Evolutionary conservation across 768 basidiomycete species (phyloP).

Genomic region (Podaxis mareebaensis): DNA sequence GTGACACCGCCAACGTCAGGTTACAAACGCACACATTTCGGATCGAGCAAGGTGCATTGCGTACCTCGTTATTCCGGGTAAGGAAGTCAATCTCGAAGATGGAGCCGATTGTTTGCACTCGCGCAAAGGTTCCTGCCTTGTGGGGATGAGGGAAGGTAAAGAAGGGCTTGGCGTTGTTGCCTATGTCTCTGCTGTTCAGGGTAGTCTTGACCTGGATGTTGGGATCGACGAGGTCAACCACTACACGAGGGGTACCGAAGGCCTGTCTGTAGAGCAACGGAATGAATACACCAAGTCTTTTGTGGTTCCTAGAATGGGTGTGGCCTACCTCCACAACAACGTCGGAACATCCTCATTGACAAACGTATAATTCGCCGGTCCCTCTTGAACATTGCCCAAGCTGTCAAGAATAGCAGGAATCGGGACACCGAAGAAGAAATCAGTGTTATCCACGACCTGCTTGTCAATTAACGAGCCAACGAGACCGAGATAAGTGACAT

Average conservation of each 20-base stretch:
- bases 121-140: conserved; percentile 38
- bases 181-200: conserved; percentile 30
- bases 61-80: conserved; percentile 46
- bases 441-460: conserved; percentile 50
- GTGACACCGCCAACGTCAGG: not conserved
- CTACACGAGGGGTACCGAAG: conserved; percentile 50
- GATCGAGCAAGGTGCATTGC: conserved; percentile 16
- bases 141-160: conserved; percentile 41
- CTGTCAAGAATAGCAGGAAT: conserved; percentile 43
- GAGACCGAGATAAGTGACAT: conserved; percentile 46
- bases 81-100: conserved; percentile 48
- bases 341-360: conserved; percentile 38
- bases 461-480: conserved; percentile 41
- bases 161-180: conserved; percentile 23
- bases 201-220: conserved; percentile 41
- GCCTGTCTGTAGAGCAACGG: conserved; percentile 20
- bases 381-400: conserved; percentile 36
- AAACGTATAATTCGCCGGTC: conserved; percentile 46
- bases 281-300: not conserved
- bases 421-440: conserved; percentile 41
- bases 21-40: not conserved
- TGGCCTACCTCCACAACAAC: conserved; percentile 35
- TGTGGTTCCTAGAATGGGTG: not conserved
- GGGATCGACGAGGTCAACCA: conserved; percentile 48
- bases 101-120: conserved; percentile 45